Evolutionary conservation across 192 early-diverging fungal genomes (phyloP), one percentile per base, ranked within the genome.

Genomic region (Backusella mclennaniae): DNA sequence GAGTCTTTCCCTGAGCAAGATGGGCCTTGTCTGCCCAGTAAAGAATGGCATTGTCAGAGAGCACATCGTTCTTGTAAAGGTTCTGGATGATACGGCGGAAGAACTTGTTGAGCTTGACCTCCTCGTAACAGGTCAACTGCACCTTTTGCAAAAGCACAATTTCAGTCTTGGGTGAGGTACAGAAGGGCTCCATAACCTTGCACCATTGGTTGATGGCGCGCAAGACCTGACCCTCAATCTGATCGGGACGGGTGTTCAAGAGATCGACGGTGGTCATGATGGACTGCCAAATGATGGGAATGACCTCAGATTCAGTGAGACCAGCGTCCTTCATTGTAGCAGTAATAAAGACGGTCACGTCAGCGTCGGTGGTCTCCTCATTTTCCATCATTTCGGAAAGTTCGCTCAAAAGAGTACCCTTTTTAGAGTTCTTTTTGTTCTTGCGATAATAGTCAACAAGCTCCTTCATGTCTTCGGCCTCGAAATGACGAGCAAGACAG

Each of bases 11-110:
- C 78, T 94, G 92, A 36, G 93, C 81, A 73, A 90, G 90, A 59
- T 92, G 92, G 36, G 96, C 97, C 89, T 96, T 98, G 77, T 95
- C 91, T 26, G 85, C 88, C 97, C 97, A 98, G 86, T 96, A 98
- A 31, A 98, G 81, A 74, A 98, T 94, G 44, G 96, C 96, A 73
- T 88, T 93, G 74, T 96, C 96, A 6, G 95, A 95, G 26, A 98
- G 83, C 38, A 95, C 95, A 76, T 97, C 97, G 69, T 93, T 85
- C 80, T 96, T 91, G 90, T 98, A 98, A 71, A 98, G 87, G 35
- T 87, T 82, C 63, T 91, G 88, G 66, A 95, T 89, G 52, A 97
- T 95, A 76, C 88, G 87, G 71, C 92, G 89, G 87, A 94, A 98
- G 78, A 89, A 86, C 88, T 95, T 96, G 66, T 91, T 92, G 74